Base-by-base conservation (phyloP, 805 yeast genomes). In the Starmerella etchellsii region DNA sequence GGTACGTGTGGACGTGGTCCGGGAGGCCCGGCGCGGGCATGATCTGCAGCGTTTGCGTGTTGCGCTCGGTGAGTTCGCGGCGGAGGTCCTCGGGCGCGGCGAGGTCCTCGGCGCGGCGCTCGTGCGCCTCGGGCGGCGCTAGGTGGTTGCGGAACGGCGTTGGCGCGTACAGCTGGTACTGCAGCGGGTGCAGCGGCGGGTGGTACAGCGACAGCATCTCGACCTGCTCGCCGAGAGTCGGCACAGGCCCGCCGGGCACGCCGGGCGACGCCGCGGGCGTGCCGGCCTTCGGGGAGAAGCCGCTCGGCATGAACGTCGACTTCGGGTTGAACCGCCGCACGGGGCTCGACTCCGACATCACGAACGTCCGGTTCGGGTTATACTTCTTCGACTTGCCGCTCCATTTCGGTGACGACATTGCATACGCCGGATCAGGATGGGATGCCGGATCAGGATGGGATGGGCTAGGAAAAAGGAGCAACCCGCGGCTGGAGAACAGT, bases 141-240 rank as follows among this genome's bases (percentile, higher is more conserved):
- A 31, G 24, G 16, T 44, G 48, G 37, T 28, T 28, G 9, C 57
- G 49, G 40, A 85, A 87, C 9, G 95, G 88, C 24, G 74, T 70
- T 2, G 96, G 96, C 0, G 95, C 91, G 61, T 88, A 87, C 30
- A 84, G 62, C 60, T 87, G 95, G 57, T 82, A 81, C 54, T 84
- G 84, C 33, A 82, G 62, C 50, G 63, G 60, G 34, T 53, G 50
- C 37, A 51, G 31, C 6, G 56, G 54, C 29, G 54, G 49, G 24
- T 47, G 55, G 42, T 52, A 49, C 42, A 47, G 33, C 31, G 47
- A 24, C 14, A 42, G 42, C n/a, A 28, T 40, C 41, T 31, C 49
- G 4, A 47, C 34, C 21, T 34, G 21, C 11, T 27, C 31, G 22
- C n/a, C 30, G 8, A 28, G 14, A 8, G 31, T 7, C 8, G 31